Base-by-base conservation (phyloP, 768 basidiomycete genomes). In the Amanita brunnescens region DNA sequence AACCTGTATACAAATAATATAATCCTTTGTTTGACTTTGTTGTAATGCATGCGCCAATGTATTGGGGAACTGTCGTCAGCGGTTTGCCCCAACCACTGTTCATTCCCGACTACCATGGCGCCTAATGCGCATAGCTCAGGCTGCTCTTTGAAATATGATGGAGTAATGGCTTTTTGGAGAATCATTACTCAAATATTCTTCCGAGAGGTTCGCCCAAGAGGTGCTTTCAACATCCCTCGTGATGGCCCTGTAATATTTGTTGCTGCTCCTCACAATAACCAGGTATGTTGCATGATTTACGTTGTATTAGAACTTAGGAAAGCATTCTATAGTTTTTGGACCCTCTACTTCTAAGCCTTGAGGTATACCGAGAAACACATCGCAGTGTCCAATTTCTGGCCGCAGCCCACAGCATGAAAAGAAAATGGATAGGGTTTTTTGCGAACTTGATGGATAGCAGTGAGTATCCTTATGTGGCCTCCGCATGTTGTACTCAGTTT, bases 211-310 rank as follows among this genome's bases (percentile, higher is more conserved):
- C 78, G 95, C 53, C 90, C 93, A 3, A 76, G 95, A 66, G 91
- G 95, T 46, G 88, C 93, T 30, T 97, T 88, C 77, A 90, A 96
- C 64, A 90, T 98, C 53, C 95, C 95, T 21, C 77, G 76, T 52
- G 79, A 89, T 52, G 95, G 92, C 0, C 89, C 95, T 2, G 80
- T 95, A 49, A 90, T 98, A 57, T 93, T 96, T 65, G 91, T 91
- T 44, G 91, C 79, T 38, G 94, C 90, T 8, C 93, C 93, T 37
- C 93, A 97, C 66, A 81, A 84, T 61, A 96, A 96, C 65, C 91
- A 93, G 70, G 91, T 85, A 60, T 52, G 26, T 29, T 29, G 59
- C 49, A 29, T 53, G 32, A 35, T 16, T 47, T 50, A 26, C 21
- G 9, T 42, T 12, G 16, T 5, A 30, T 29, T 33, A 30, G 52